Conservation (phyloP, 2,329 filamentous ascomycete genomes). For the Bipolaris oryzae region DNA sequence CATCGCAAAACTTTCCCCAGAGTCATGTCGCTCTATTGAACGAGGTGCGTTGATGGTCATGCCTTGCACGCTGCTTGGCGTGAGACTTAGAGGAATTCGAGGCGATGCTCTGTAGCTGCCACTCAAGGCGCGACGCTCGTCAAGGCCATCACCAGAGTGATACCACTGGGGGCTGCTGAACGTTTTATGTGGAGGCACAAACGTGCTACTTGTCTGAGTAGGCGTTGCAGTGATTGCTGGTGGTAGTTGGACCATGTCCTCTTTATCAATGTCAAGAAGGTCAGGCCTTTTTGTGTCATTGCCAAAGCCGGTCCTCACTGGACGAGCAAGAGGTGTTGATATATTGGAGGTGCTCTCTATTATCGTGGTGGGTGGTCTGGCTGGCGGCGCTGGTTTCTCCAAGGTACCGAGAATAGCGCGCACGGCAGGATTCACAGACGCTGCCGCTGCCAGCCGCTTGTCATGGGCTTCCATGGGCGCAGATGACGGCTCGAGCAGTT, state of each 20-base stretch:
- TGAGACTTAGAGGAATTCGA: slow-evolving; percentile 58
- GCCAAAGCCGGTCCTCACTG: slow-evolving; percentile 31
- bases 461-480: slow-evolving; percentile 31
- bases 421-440: slow-evolving; percentile 38
- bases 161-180: slow-evolving; percentile 45
- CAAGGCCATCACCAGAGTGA: slow-evolving; percentile 41
- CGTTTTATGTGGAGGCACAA: slow-evolving; percentile 21
- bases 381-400: slow-evolving; percentile 35
- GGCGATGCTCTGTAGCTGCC: slow-evolving; percentile 57
- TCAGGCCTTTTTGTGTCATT: slow-evolving; percentile 17
- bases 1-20: slow-evolving; percentile 67
- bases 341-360: slow-evolving; percentile 61
- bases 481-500: slow-evolving; percentile 15
- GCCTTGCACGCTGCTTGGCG: slow-evolving; percentile 49
- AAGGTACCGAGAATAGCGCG: slow-evolving; percentile 42
- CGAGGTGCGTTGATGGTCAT: slow-evolving; percentile 44
- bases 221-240: slow-evolving; percentile 41
- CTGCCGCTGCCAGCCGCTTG: slow-evolving; percentile 23
- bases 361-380: slow-evolving; percentile 36
- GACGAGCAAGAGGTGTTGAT: slow-evolving; percentile 61
- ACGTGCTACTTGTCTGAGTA: slow-evolving; percentile 16
- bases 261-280: slow-evolving; percentile 47
- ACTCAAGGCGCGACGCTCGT: slow-evolving; percentile 47
- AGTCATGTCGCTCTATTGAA: slow-evolving; percentile 59
- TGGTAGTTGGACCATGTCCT: slow-evolving; percentile 45